phyloP scores from a whole-genome alignment of 169 alveolate species.

The Plasmodium reichenowi region DNA sequence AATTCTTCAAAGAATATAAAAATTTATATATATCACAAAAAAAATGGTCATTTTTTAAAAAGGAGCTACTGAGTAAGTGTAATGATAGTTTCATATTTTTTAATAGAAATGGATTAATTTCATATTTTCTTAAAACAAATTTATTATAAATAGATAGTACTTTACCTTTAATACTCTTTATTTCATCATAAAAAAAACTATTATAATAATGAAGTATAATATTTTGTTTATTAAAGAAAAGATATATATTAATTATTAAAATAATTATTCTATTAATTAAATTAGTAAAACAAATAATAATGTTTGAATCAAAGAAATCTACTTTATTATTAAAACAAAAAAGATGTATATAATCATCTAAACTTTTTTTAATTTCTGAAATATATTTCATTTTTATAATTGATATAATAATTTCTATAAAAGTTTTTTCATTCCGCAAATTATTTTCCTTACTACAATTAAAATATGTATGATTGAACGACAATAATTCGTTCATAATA shows the following conservation, averaged over 20 bases:
- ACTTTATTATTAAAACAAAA: constrained; percentile 27
- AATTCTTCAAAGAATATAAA: constrained; percentile 48
- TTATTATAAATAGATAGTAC: constrained; percentile 9
- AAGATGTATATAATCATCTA: constrained; percentile 41
- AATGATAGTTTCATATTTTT: constrained; percentile 55
- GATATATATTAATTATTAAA: constrained; percentile 57
- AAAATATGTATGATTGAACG: too few relatives aligned
- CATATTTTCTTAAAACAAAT: constrained; percentile 48
- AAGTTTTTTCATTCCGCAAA: not conserved
- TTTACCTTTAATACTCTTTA: constrained; percentile 30
- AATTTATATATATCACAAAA: constrained; percentile 50
- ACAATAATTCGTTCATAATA: constrained; percentile 1
- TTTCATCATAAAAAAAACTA: constrained; percentile 74
- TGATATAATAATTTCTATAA: constrained; percentile 11
- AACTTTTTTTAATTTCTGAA: constrained; percentile 29
- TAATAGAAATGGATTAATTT: constrained; percentile 65
- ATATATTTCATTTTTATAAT: constrained; percentile 26
- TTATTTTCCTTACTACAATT: constrained; percentile 1
- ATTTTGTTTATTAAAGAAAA: constrained; percentile 31
- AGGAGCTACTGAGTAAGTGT: constrained; percentile 22
- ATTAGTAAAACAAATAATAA: constrained; percentile 64
- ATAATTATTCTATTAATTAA: constrained; percentile 62
- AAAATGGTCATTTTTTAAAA: constrained; percentile 38
- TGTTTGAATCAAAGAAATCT: constrained; percentile 70
- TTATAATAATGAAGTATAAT: constrained; percentile 26